phyloP scores from a whole-genome alignment of 1,284 basidiomycete genomes.

The Apiotrichum domesticum region DNA sequence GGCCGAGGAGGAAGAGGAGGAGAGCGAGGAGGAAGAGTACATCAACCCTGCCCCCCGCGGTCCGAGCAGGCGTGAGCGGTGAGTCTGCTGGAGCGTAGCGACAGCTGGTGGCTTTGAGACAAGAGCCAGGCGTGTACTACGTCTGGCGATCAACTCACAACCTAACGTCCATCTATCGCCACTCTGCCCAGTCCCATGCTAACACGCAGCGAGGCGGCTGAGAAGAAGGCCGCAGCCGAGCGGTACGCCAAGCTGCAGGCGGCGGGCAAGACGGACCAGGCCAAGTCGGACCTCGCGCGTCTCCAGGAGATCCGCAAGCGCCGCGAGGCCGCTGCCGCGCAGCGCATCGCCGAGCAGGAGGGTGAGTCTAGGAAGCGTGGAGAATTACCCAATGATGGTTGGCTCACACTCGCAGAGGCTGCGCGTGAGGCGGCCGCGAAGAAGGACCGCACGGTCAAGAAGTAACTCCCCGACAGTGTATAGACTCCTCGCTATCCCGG shows the following conservation, averaged over 20 bases:
- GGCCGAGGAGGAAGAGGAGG: constrained; percentile 46
- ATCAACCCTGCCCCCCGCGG: constrained; percentile 41
- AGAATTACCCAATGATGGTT: not conserved
- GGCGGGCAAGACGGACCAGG: constrained; percentile 81
- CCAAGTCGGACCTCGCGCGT: constrained; percentile 76
- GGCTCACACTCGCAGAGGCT: constrained; percentile 28
- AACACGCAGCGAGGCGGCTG: constrained; percentile 68
- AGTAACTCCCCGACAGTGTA: not conserved
- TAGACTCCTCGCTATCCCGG: too few species aligned
- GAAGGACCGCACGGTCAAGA: constrained; percentile 22
- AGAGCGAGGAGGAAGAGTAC: constrained; percentile 48
- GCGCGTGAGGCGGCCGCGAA: constrained; percentile 41
- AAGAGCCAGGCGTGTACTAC: not conserved
- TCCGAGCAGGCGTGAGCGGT: constrained; percentile 64
- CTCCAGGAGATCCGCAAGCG: constrained; percentile 79
- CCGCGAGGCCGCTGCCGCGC: constrained; percentile 75
- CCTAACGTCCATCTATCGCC: not conserved
- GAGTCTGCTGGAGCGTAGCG: constrained; percentile 16
- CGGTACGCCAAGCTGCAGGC: constrained; percentile 54
- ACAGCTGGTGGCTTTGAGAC: not conserved
- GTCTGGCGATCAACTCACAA: not conserved
- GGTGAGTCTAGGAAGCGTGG: constrained; percentile 40
- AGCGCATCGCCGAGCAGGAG: constrained; percentile 75
- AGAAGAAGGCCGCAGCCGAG: constrained; percentile 80
- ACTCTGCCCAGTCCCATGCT: not conserved